Evolutionary conservation across 1,139 yeast genomes (phyloP), one percentile per base, ranked within the genome.

Genomic region (Diutina sp.): DNA sequence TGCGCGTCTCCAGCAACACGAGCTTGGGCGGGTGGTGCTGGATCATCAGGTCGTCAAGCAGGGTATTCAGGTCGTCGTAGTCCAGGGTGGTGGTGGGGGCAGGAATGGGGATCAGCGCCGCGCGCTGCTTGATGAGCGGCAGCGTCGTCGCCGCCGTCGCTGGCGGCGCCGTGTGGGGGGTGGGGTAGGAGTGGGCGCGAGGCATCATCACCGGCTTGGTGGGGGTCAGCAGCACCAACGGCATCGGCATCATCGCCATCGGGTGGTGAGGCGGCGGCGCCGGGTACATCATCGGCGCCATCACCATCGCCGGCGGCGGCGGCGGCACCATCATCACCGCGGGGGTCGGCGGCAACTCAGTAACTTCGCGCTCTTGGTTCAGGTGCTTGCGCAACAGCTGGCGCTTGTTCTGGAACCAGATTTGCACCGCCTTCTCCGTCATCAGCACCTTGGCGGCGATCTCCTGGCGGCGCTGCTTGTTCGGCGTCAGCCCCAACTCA

Each of bases 401-500:
- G 69, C 99, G 83, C 69, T 84, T 87, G 71, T 93, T 93, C 71
- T 93, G 99, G 71, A 93, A 93, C 99, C 99, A 93, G 61, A 93
- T 90, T 72, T 93, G 98, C 38, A 93, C 96, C 1, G 97, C 96
- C 69, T 90, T 90, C 68, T 90, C 97, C n/a, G 93, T 82, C 98
- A 91, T 93, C 61, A 83, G 83, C 51, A 93, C 95, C 61, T 77
- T 81, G 45, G 73, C 70, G 16, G 97, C 96, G 62, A 93, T 87
- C 61, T 83, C 85, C 54, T 82, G 76, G 63, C 98, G 81, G 65
- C 87, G 78, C 55, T 78, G 72, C 68, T 85, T 86, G 67, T 87
- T 86, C 55, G 98, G 99, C 54, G 96, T 90, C 54, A 84, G 76
- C 57, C 96, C 91, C 56, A 74, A 66, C 58, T 78, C 78, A 66